A percentile compares a stretch with the other conserved stretches of the same genome.
Conservation (phyloP, 306 rosid genomes). For the Inga leiocalycina region DNA sequence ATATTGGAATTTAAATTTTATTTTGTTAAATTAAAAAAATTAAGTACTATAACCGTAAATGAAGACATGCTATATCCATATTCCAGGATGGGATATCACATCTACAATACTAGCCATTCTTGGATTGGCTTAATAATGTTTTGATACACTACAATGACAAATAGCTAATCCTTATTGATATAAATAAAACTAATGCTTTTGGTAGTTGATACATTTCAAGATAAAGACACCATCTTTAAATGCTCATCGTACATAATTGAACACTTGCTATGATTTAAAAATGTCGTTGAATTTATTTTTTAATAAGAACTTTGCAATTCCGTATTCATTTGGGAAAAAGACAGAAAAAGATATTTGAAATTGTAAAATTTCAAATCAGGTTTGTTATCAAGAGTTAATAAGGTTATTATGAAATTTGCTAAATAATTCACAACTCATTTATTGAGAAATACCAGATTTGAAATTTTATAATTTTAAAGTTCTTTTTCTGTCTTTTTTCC, state of each 20-base stretch:
- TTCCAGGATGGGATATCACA: not conserved
- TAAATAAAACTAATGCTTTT: not conserved
- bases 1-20: not conserved
- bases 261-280: not conserved
- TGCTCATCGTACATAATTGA: not conserved
- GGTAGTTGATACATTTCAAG: not conserved
- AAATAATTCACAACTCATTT: too few relatives aligned
- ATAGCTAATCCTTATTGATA: not conserved
- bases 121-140: not conserved
- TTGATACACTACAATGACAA: not conserved
- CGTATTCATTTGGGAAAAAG: not conserved
- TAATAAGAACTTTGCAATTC: not conserved
- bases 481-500: not conserved
- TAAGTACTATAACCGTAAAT: not conserved
- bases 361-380: too few relatives aligned
- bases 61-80: not conserved
- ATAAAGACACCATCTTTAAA: not conserved
- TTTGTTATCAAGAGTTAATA: too few relatives aligned
- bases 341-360: too few relatives aligned
- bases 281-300: not conserved
- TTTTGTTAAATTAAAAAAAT: not conserved
- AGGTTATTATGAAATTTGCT: too few relatives aligned
- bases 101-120: not conserved
- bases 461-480: too few relatives aligned
- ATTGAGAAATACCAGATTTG: too few relatives aligned